Percentiles rank a stretch among this genome's conserved stretches.
Evolutionary conservation across 352 stramenopile species (phyloP).

Genomic region (Phytophthora kernoviae): DNA sequence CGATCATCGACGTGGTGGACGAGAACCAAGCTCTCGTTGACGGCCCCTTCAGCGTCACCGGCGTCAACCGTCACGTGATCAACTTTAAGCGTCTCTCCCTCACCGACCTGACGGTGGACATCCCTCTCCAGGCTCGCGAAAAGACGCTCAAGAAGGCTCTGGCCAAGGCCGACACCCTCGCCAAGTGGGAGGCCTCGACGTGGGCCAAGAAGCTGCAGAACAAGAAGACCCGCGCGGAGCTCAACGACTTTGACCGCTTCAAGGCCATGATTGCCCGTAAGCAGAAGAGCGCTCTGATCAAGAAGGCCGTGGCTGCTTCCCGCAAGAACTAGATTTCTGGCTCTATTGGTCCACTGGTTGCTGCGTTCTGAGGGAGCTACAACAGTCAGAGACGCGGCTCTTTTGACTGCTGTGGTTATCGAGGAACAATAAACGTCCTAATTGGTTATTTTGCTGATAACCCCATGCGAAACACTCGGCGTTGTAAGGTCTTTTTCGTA

Average conservation of each 20-base stretch:
- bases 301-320: slow-evolving; percentile 83
- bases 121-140: slow-evolving; percentile 94
- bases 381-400: neutral
- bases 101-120: slow-evolving; percentile 96
- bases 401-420: slow-evolving; percentile 4
- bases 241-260: slow-evolving; percentile 99
- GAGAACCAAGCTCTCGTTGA: slow-evolving; percentile 99
- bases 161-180: slow-evolving; percentile 84
- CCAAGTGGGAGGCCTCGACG: slow-evolving; percentile 95
- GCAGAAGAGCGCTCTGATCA: slow-evolving; percentile 96
- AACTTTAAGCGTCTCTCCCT: slow-evolving; percentile 97
- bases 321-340: slow-evolving; percentile 75
- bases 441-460: slow-evolving; percentile 44
- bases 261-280: slow-evolving; percentile 99
- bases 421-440: slow-evolving; percentile 49
- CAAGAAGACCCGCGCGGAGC: slow-evolving; percentile 94
- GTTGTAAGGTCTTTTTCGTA: too few relatives aligned
- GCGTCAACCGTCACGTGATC: slow-evolving; percentile 98
- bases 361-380: neutral
- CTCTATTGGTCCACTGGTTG: slow-evolving; percentile 8
- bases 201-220: slow-evolving; percentile 99
- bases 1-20: slow-evolving; percentile 99
- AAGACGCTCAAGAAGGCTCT: slow-evolving; percentile 95
- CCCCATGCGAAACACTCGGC: slow-evolving; percentile 21
- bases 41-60: slow-evolving; percentile 94